phyloP scores from a whole-genome alignment of 2,329 filamentous ascomycete species.

The Ramichloridium luteum region DNA sequence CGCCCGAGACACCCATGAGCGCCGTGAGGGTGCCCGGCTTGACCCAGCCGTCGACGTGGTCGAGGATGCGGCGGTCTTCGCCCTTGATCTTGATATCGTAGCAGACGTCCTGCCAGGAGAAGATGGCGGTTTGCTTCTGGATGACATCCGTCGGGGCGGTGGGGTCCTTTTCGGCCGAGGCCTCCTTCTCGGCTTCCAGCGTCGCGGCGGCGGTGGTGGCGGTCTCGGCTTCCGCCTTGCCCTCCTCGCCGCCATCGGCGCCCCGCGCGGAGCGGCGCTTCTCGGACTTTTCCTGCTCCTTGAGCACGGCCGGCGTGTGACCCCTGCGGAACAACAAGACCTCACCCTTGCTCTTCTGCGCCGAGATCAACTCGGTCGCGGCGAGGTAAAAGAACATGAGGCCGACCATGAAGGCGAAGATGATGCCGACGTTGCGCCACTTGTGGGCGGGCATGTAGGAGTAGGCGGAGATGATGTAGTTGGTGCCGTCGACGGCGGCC shows the following conservation, averaged over 20 bases:
- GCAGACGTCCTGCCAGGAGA: slow-evolving; percentile 76
- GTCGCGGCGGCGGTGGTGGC: slow-evolving; percentile 4
- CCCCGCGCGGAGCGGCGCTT: slow-evolving; percentile 27
- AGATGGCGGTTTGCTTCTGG: slow-evolving; percentile 59
- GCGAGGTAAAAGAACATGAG: slow-evolving; percentile 32
- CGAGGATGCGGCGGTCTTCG: slow-evolving; percentile 61
- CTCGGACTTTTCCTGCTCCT: slow-evolving; percentile 33
- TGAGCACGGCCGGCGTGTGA: slow-evolving; percentile 39
- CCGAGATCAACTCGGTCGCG: slow-evolving; percentile 35
- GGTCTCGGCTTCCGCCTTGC: slow-evolving; percentile 5
- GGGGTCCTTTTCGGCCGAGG: no score
- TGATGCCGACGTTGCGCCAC: slow-evolving; percentile 37
- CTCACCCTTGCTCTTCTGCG: slow-evolving; percentile 41
- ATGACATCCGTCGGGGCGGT: slow-evolving; percentile 34
- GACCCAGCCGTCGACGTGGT: slow-evolving; percentile 85
- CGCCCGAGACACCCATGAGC: slow-evolving; percentile 82
- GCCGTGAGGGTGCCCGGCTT: slow-evolving; percentile 84
- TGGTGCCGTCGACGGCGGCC: slow-evolving; percentile 28
- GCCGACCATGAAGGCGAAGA: slow-evolving; percentile 33
- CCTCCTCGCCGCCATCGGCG: slow-evolving; percentile 12
- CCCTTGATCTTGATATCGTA: slow-evolving; percentile 71
- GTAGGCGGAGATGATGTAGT: slow-evolving; percentile 23
- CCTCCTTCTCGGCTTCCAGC: slow-evolving; percentile 22
- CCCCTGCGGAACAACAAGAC: slow-evolving; percentile 39
- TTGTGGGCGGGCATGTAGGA: slow-evolving; percentile 28